These are phyloP conservation scores for Boletales sp. DNA, from an alignment of 768 basidiomycete species.

Conservation along the genomic window DNA sequence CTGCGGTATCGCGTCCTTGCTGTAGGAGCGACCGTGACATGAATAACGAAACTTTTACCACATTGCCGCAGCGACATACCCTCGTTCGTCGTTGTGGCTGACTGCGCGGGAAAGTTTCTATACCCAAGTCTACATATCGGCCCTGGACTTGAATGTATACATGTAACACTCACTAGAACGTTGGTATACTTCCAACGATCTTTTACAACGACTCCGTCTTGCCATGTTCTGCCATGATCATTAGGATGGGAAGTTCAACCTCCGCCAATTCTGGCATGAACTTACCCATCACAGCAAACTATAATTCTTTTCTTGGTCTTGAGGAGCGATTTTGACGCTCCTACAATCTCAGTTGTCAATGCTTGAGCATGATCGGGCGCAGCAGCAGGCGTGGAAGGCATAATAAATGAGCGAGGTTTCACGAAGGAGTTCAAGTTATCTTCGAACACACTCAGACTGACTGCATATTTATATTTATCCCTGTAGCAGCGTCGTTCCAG, in stretches of 20 bases:
- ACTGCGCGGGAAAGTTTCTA: constrained; percentile 56
- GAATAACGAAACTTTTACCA: background rate
- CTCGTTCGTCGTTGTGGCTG: constrained; percentile 45
- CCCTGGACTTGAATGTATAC: background rate
- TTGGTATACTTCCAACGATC: constrained; percentile 53
- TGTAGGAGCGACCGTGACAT: constrained; percentile 3
- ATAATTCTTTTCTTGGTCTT: constrained; percentile 55
- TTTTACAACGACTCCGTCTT: constrained; percentile 52
- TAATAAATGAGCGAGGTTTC: constrained; percentile 1
- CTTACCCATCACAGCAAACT: constrained; percentile 74
- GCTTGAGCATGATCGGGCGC: background rate
- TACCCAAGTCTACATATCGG: background rate
- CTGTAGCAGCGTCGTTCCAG: too few relatives aligned
- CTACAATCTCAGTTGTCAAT: background rate
- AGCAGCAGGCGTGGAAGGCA: constrained; percentile 9
- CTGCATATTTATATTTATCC: too few relatives aligned
- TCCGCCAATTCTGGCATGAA: background rate
- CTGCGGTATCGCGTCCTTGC: constrained; percentile 47
- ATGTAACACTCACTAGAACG: constrained; percentile 40
- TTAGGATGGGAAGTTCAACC: constrained; percentile 1
- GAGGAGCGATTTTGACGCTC: constrained; percentile 1
- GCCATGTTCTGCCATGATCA: constrained; percentile 55
- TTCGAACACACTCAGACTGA: too few relatives aligned
- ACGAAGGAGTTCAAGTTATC: too few relatives aligned
- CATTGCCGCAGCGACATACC: constrained; percentile 13